phyloP scores from a whole-genome alignment of 2,329 filamentous ascomycete genomes.

The Harringtonia lauricola region DNA sequence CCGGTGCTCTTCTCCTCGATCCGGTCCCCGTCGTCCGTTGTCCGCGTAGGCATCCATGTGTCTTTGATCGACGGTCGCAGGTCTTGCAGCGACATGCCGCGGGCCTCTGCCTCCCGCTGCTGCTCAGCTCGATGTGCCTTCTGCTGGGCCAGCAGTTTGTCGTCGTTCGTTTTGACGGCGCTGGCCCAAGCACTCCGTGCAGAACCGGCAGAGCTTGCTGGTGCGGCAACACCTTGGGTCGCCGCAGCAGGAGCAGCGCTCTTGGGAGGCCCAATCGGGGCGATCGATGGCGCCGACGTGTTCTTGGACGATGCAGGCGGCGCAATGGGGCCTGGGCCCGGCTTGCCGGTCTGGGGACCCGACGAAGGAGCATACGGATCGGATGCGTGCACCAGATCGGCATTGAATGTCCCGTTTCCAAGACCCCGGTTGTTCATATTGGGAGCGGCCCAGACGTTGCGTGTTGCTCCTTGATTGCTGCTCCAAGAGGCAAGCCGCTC shows the following conservation, averaged over 20 bases:
- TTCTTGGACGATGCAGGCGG: constrained; percentile 18
- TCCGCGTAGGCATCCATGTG: constrained; percentile 36
- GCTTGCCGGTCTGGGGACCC: constrained; percentile 18
- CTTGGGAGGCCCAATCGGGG: constrained; percentile 21
- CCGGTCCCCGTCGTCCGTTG: constrained; percentile 24
- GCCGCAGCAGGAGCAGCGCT: not conserved
- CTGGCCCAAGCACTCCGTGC: constrained; percentile 23
- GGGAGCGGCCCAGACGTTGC: constrained; percentile 68
- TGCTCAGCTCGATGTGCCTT: constrained; percentile 28
- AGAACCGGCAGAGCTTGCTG: not conserved
- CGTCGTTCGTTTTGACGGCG: constrained; percentile 34
- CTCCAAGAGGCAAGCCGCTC: constrained; percentile 43
- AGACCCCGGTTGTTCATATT: constrained; percentile 58
- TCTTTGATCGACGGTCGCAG: constrained; percentile 38
- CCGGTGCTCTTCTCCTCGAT: constrained; percentile 17
- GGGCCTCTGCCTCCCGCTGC: constrained; percentile 31
- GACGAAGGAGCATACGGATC: constrained; percentile 24
- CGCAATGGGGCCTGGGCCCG: constrained; percentile 32
- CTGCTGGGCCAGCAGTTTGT: constrained; percentile 27
- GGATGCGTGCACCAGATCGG: constrained; percentile 42
- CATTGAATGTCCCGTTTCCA: constrained; percentile 64
- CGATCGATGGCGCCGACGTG: constrained; percentile 21
- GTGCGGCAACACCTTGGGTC: not conserved
- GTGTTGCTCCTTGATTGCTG: constrained; percentile 30
- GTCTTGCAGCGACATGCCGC: constrained; percentile 32